phyloP scores from a whole-genome alignment of 306 rosid genomes.

The Cicer arietinum region DNA sequence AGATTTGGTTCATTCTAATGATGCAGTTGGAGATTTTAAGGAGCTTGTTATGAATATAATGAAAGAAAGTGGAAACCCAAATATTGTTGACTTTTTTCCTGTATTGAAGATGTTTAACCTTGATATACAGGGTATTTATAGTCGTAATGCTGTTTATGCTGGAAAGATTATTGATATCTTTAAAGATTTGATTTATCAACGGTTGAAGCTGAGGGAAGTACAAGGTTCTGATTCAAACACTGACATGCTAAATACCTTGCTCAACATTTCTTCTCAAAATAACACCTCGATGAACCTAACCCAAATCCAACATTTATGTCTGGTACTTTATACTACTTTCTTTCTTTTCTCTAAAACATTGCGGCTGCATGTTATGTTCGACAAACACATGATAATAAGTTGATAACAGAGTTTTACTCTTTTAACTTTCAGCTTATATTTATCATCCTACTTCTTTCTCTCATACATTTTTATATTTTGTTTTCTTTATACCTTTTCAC shows the following conservation, averaged over 20 bases:
- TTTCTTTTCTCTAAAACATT: no score
- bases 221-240: background rate
- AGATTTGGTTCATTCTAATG: background rate
- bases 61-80: conserved; percentile 26
- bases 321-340: background rate
- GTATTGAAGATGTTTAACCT: conserved; percentile 2
- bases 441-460: no score
- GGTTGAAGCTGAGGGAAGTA: conserved; percentile 20
- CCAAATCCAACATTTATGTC: conserved; percentile 14
- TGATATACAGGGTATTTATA: background rate
- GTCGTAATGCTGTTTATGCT: background rate
- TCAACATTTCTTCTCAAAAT: conserved; percentile 12
- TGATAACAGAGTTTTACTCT: no score
- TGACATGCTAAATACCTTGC: conserved; percentile 19
- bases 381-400: no score
- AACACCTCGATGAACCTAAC: background rate
- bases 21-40: conserved; percentile 2
- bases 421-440: no score
- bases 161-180: conserved; percentile 6
- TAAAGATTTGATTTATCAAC: background rate
- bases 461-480: no score
- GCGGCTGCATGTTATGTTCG: no score
- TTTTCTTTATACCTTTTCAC: no score
- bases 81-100: conserved; percentile 21
- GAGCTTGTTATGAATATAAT: conserved; percentile 14